A percentile compares a stretch with the other conserved stretches of the same genome.
phyloP scores from a whole-genome alignment of 2,329 filamentous ascomycete species.

The Fusarium luffae region DNA sequence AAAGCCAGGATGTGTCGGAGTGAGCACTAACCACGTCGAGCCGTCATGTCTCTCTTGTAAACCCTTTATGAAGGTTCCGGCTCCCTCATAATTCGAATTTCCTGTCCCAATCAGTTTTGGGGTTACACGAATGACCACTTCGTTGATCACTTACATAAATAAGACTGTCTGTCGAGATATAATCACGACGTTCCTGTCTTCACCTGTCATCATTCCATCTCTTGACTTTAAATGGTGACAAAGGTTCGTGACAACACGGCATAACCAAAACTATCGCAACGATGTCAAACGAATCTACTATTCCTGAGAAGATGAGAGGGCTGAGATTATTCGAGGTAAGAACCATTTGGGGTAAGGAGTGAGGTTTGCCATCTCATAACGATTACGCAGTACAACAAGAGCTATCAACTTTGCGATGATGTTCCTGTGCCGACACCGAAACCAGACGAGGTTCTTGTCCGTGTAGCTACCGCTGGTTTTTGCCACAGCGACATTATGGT shows the following conservation, averaged over 20 bases:
- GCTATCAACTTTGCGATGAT: conserved; percentile 22
- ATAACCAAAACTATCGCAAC: background rate
- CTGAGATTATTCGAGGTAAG: conserved; percentile 34
- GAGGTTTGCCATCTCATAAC: background rate
- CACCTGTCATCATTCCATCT: background rate
- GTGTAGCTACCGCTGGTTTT: conserved; percentile 17
- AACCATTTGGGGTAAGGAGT: background rate
- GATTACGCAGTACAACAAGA: conserved; percentile 15
- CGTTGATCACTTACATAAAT: background rate
- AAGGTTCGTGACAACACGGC: background rate
- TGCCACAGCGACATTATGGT: conserved; percentile 41
- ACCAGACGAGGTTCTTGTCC: conserved; percentile 22
- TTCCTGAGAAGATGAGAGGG: conserved; percentile 32
- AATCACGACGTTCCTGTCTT: background rate
- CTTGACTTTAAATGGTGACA: background rate
- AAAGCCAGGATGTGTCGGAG: background rate
- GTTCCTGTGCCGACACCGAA: conserved; percentile 20
- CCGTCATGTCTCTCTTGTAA: background rate
- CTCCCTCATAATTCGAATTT: background rate
- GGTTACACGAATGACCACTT: background rate
- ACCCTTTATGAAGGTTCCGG: background rate
- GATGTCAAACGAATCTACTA: background rate
- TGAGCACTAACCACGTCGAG: background rate
- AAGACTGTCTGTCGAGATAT: background rate
- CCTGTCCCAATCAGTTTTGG: background rate